These are phyloP conservation scores for Fusarium mundagurra DNA, from an alignment of 2,329 filamentous ascomycete genomes.

Conservation along the genomic window DNA sequence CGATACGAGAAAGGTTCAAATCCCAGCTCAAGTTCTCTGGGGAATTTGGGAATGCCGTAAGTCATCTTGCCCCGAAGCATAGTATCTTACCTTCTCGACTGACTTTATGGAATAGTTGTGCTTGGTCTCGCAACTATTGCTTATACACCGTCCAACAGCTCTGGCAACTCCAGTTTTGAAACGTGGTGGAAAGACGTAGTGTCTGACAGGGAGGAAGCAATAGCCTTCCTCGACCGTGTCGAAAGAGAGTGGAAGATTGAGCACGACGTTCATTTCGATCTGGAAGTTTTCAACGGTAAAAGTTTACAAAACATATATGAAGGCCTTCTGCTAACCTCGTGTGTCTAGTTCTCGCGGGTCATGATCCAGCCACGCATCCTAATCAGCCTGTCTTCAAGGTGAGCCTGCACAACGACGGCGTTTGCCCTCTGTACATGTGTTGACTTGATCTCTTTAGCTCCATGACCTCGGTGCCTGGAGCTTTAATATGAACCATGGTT, in stretches of 20 bases:
- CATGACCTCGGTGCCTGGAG: conserved; percentile 44
- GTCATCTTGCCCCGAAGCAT: conserved; percentile 1
- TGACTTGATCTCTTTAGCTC: conserved; percentile 31
- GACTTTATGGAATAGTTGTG: conserved; percentile 36
- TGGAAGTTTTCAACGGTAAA: conserved; percentile 46
- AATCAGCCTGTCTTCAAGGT: conserved; percentile 42
- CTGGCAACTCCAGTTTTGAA: conserved; percentile 19
- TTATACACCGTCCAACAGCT: conserved; percentile 31
- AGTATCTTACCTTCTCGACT: neutral
- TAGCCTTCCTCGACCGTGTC: conserved; percentile 2
- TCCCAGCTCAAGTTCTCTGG: conserved; percentile 41
- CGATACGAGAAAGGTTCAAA: neutral
- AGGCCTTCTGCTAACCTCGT: neutral
- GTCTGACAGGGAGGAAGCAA: neutral
- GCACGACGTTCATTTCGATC: conserved; percentile 45
- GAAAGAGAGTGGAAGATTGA: conserved; percentile 6
- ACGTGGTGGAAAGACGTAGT: neutral
- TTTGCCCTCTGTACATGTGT: neutral
- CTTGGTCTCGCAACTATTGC: conserved; percentile 42
- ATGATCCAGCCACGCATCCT: conserved; percentile 15
- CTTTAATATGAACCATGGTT: conserved; percentile 26
- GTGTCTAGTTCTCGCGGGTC: conserved; percentile 35
- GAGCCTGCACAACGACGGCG: neutral
- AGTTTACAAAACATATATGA: neutral
- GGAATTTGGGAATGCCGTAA: conserved; percentile 46